Evolutionary conservation across 1,284 basidiomycete species (phyloP).

Genomic region (Uromyces viciae-fabae): DNA sequence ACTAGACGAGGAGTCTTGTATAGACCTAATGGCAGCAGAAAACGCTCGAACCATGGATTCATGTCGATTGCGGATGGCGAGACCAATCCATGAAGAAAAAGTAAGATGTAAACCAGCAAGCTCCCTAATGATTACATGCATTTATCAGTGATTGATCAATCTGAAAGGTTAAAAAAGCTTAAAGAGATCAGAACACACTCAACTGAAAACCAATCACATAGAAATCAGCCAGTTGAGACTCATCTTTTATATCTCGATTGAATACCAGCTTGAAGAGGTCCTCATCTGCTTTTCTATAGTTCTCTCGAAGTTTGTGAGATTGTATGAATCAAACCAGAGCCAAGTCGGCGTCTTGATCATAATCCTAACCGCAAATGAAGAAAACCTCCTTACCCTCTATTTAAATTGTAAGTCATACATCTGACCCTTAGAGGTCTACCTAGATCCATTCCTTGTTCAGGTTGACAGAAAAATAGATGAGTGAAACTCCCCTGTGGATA

Average conservation of each 20-base stretch:
- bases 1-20: not conserved
- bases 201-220: slow-evolving; percentile 43
- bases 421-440: slow-evolving; percentile 18
- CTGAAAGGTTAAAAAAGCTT: not conserved
- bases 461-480: too few relatives aligned
- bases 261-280: slow-evolving; percentile 33
- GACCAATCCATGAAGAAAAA: slow-evolving; percentile 23
- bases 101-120: slow-evolving; percentile 35
- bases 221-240: slow-evolving; percentile 28
- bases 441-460: too few relatives aligned
- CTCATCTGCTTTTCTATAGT: slow-evolving; percentile 1
- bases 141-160: not conserved
- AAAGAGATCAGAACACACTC: not conserved
- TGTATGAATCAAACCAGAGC: not conserved
- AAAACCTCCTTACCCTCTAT: slow-evolving; percentile 15
- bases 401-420: slow-evolving; percentile 43
- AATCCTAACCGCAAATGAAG: not conserved
- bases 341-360: not conserved
- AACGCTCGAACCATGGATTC: slow-evolving; percentile 34
- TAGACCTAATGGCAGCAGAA: slow-evolving; percentile 8
- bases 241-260: not conserved
- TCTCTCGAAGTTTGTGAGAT: not conserved
- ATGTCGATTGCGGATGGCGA: slow-evolving; percentile 28
- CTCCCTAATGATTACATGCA: slow-evolving; percentile 11
- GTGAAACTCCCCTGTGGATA: too few relatives aligned